phyloP scores from a whole-genome alignment of 2,329 filamentous ascomycete genomes.

The Colletotrichum echinochloae region DNA sequence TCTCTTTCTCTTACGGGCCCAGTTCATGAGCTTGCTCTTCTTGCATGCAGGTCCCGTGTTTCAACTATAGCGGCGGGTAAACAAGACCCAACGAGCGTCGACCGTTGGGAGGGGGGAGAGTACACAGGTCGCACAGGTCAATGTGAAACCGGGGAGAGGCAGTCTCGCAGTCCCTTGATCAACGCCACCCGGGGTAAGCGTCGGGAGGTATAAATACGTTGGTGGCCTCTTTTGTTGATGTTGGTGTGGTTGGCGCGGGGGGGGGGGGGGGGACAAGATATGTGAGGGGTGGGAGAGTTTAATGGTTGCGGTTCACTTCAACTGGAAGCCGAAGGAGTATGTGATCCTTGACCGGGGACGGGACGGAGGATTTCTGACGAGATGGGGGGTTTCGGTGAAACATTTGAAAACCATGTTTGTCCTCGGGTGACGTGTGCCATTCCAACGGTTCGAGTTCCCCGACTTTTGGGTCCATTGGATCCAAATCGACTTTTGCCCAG shows the following conservation, averaged over 20 bases:
- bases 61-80: not conserved
- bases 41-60: not conserved
- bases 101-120: not conserved
- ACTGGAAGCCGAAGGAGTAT: not conserved
- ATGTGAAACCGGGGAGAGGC: not conserved
- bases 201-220: not conserved
- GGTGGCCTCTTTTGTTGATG: not conserved
- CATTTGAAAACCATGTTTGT: conserved; percentile 13
- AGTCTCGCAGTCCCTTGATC: not conserved
- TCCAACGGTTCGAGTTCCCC: not conserved
- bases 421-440: not conserved
- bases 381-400: conserved; percentile 8
- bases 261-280: not conserved
- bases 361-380: not conserved
- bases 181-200: not conserved
- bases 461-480: not conserved
- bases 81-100: not conserved
- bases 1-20: no score
- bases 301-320: not conserved
- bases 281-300: not conserved
- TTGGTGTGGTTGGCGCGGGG: not conserved
- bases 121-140: not conserved
- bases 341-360: not conserved
- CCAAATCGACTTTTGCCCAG: no score
- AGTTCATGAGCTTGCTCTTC: not conserved